Evolutionary conservation across 2,329 filamentous ascomycete genomes (phyloP).

Genomic region (Incumbomyces lentus): DNA sequence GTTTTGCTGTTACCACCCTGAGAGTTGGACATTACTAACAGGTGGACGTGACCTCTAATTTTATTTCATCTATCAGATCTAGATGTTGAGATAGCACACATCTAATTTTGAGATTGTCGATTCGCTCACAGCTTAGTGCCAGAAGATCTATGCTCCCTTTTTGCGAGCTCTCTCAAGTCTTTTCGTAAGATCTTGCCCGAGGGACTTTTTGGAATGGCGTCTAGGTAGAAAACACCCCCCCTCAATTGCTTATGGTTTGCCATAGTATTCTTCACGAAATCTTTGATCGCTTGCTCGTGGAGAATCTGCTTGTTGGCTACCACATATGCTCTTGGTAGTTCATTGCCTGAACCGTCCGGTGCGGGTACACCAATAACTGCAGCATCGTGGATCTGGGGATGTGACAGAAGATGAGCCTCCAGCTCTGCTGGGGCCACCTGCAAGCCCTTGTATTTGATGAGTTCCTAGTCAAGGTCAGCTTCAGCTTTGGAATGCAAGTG

Average conservation of each 20-base stretch:
- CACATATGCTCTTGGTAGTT: constrained; percentile 35
- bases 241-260: constrained; percentile 27
- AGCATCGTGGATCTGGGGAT: constrained; percentile 33
- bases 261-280: constrained; percentile 22
- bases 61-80: too few species aligned
- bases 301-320: constrained; percentile 25
- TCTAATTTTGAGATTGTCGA: too few species aligned
- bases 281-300: constrained; percentile 25
- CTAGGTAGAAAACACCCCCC: constrained; percentile 28
- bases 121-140: constrained; percentile 11
- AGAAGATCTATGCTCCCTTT: constrained; percentile 10
- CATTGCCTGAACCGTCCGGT: constrained; percentile 26
- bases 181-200: constrained; percentile 30
- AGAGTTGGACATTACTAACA: too few species aligned
- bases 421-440: constrained; percentile 42
- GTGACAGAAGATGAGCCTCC: constrained; percentile 34
- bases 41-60: too few species aligned
- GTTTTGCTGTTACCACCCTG: too few species aligned
- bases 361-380: constrained; percentile 35
- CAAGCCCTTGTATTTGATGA: constrained; percentile 49
- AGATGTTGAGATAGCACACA: too few species aligned
- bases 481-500: background rate
- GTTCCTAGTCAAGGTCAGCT: constrained; percentile 31
- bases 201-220: constrained; percentile 29
- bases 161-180: constrained; percentile 26